Conservation (phyloP, 331 rosid genomes). For the Telfairia occidentalis region DNA sequence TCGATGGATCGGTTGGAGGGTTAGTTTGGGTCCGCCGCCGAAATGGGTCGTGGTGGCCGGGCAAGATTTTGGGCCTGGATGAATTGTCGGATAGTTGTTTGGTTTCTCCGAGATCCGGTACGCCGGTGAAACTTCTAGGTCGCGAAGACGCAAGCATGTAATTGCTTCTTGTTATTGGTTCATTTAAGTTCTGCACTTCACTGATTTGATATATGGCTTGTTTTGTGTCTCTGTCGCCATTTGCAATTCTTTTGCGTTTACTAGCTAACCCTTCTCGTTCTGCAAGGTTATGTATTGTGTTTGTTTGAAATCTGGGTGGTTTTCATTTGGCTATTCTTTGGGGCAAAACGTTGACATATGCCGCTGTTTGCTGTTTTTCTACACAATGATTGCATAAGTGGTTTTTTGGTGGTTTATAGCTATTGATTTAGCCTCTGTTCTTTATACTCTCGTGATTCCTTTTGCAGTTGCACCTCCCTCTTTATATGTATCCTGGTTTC, state of each 20-base stretch:
- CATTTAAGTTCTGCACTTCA: not conserved
- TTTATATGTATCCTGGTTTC: not conserved
- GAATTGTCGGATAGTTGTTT: constrained; percentile 73
- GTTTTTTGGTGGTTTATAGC: not conserved
- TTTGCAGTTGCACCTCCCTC: not conserved
- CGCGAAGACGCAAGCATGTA: constrained; percentile 99
- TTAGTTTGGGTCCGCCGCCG: constrained; percentile 97
- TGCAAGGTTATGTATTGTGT: not conserved
- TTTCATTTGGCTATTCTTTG: not conserved
- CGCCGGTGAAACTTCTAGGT: constrained; percentile 96
- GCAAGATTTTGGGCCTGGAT: constrained; percentile 76
- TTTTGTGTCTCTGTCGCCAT: not conserved
- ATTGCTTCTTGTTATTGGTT: constrained; percentile 22
- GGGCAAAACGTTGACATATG: not conserved
- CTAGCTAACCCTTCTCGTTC: not conserved
- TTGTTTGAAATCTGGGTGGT: not conserved
- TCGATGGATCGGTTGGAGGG: constrained; percentile 82
- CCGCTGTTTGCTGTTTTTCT: not conserved
- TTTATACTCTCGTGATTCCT: not conserved
- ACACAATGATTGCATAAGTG: not conserved
- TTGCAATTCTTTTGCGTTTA: not conserved
- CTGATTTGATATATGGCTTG: not conserved
- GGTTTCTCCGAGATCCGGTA: constrained; percentile 93
- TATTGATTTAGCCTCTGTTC: not conserved
- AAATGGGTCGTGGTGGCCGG: constrained; percentile 99